Percentiles rank a stretch among this genome's conserved stretches.
Evolutionary conservation across 1,139 yeast species (phyloP).

Genomic region (Pichia sp.): DNA sequence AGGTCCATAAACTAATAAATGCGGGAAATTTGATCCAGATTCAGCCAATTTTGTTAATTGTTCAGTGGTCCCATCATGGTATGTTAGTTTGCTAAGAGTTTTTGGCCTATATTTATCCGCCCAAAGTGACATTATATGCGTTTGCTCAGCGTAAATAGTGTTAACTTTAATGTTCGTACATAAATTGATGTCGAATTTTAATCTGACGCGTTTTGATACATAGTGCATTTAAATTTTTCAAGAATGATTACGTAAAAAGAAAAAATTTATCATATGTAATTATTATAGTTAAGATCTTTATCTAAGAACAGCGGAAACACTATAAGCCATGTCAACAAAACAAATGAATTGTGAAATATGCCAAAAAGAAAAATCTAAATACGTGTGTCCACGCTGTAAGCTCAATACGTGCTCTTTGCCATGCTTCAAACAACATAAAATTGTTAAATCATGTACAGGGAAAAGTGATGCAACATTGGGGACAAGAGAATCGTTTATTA

Average conservation of each 20-base stretch:
- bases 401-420: constrained; percentile 59
- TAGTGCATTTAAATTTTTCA: background rate
- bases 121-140: constrained; percentile 76
- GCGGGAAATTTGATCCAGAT: constrained; percentile 82
- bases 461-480: constrained; percentile 36
- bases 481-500: constrained; percentile 47
- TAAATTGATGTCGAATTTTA: background rate
- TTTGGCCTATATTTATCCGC: constrained; percentile 90
- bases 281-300: background rate
- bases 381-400: constrained; percentile 81
- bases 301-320: background rate
- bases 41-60: constrained; percentile 51
- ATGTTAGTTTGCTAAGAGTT: constrained; percentile 55
- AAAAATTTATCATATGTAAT: no score
- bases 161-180: background rate
- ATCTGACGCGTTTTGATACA: background rate
- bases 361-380: constrained; percentile 41
- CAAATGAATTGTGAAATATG: constrained; percentile 34
- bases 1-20: constrained; percentile 86
- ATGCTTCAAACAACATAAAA: constrained; percentile 70
- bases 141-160: background rate
- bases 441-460: constrained; percentile 60
- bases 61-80: constrained; percentile 57
- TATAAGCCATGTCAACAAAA: constrained; percentile 9
- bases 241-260: background rate